Evolutionary conservation across 1,284 basidiomycete genomes (phyloP), one percentile per base, ranked within the genome.

Genomic region (Rhodotorula mucilaginosa): DNA sequence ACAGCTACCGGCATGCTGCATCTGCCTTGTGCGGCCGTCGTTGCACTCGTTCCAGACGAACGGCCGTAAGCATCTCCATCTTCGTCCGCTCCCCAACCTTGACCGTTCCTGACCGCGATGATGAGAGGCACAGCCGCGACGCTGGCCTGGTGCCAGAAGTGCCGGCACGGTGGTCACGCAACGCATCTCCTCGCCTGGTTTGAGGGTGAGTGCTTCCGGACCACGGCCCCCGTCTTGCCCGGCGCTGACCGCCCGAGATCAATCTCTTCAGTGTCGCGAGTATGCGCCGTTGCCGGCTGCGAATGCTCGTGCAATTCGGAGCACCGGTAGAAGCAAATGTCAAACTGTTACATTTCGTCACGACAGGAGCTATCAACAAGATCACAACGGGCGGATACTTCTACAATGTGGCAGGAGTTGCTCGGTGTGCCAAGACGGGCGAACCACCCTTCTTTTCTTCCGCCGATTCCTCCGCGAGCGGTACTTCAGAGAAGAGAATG

Each of bases 171-270:
- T 18, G 78, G 78, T 0, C 78, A 79, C 49, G 74, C 72, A 12
- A 61, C 61, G 8, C 78, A 79, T 65, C 48, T 79, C 10, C 65
- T 77, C 19, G 73, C 75, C n/a, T 79, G 78, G 78, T 79, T 79
- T 68, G 67, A 71, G 18, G 56, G 75, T 67, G 21, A 39, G 65
- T 65, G 15, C 26, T 44, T 13, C 39, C 12, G 10, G 39, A 44
- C 2, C 39, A 13, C 39, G 8, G 12, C 2, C 12, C 39, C 39
- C 39, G 8, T 34, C 39, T 13, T 13, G 39, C 21, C 12, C 51
- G 10, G 8, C 21, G 23, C 58, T 51, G 26, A 60, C 13, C 16
- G 39, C 39, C 39, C 39, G 39, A 44, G 2, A 8, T 44, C 39
- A 3, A 5, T 18, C 2, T 3, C n/a, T 15, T 29, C 59, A 60